Evolutionary conservation across 176 grass and related monocot genomes (phyloP), one percentile per base, ranked within the genome.

Genomic region (Elymus sibiricus): DNA sequence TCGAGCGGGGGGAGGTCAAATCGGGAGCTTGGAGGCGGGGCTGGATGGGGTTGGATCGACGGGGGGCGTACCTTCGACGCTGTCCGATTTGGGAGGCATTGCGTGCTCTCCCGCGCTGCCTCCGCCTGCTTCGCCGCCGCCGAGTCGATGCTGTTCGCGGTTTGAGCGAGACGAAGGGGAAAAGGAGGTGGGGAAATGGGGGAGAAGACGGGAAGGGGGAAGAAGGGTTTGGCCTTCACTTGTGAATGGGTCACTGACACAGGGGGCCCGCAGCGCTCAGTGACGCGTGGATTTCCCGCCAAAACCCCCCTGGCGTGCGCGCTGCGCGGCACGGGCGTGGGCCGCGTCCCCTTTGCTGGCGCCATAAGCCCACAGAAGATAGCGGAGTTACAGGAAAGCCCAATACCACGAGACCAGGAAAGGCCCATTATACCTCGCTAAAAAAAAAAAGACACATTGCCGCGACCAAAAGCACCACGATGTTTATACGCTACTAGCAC

Each of bases 41-140:
- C 28, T 21, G 61, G 78, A 39, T 25, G 2, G 39, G 71, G 19
- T 3, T n/a, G 39, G 40, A 11, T 1, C 13, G 35, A 21, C 6
- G 53, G 25, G 53, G 53, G 4, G 6, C 10, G 8, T 8, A 95
- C 95, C 95, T 95, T 97, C 95, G 11, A 93, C 89, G 82, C 91
- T 95, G 27, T 97, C 92, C 0, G 92, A 91, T 88, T 93, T 97
- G 9, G 90, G 92, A 85, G 95, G 84, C 95, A 97, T 97, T 75
- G 80, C 71, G n/a, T 71, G 40, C 70, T 60, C 56, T 51, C n/a
- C 4, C 7, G 24, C 25, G 66, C 32, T 38, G 9, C 32, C 64
- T 67, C 64, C 38, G 19, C 51, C 58, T 17, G 69, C 84, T 74
- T 26, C 49, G 51, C 65, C 67, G 47, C 29, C 27, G 70, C 35